A percentile compares a stretch with the other conserved stretches of the same genome.
Conservation (phyloP, 805 yeast genomes). For the Starmerella bacillaris region DNA sequence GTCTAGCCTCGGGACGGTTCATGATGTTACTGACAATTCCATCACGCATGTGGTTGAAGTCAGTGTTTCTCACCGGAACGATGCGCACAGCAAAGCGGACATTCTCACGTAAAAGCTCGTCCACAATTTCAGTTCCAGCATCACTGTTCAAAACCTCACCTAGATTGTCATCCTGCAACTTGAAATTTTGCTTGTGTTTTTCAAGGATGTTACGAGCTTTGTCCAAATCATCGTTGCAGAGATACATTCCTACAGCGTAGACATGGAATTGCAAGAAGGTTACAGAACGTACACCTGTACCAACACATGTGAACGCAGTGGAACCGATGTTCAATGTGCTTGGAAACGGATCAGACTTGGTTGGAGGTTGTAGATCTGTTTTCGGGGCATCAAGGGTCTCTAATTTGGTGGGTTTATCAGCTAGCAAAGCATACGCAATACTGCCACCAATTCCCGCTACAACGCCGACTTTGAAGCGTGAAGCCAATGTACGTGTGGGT, state of each 20-base stretch:
- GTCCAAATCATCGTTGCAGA: constrained; percentile 38
- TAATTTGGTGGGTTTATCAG: too few species aligned
- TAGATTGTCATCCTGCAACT: constrained; percentile 24
- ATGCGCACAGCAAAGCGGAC: constrained; percentile 55
- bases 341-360: constrained; percentile 23
- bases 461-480: too few species aligned
- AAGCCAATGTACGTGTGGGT: too few species aligned
- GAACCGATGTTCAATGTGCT: constrained; percentile 14
- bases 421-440: too few species aligned
- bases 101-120: constrained; percentile 38
- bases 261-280: constrained; percentile 70
- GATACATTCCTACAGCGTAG: constrained; percentile 70
- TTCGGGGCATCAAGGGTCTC: too few species aligned
- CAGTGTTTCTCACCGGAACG: constrained; percentile 78
- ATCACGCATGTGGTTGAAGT: constrained; percentile 73
- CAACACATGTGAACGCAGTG: constrained; percentile 39
- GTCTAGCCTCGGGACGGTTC: constrained; percentile 44
- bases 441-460: too few species aligned
- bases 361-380: constrained; percentile 22
- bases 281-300: constrained; percentile 67
- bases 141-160: constrained; percentile 11
- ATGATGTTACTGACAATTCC: constrained; percentile 69
- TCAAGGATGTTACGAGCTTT: constrained; percentile 16
- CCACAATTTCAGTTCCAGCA: constrained; percentile 36
- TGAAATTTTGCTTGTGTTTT: background rate